phyloP scores from a whole-genome alignment of 768 basidiomycete genomes.

The Antrodiella citrinella region DNA sequence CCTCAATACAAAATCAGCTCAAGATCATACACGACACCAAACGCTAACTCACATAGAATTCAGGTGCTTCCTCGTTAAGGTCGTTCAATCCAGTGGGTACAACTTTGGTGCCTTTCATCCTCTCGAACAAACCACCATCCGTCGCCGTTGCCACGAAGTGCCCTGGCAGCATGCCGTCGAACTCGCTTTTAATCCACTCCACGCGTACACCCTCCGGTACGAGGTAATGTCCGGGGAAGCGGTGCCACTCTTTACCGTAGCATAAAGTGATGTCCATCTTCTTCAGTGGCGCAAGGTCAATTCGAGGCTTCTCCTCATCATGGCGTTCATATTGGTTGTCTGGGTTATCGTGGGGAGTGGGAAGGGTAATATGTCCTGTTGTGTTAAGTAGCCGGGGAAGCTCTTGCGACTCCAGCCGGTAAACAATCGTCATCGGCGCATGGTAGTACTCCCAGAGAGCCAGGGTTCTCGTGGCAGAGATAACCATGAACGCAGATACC shows the following conservation, averaged over 20 bases:
- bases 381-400: constrained; percentile 75
- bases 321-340: too few species aligned
- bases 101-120: constrained; percentile 51
- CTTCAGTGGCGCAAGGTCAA: constrained; percentile 63
- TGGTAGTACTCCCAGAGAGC: constrained; percentile 89
- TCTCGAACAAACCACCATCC: constrained; percentile 35
- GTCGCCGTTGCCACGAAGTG: constrained; percentile 54
- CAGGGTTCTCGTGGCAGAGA: constrained; percentile 74
- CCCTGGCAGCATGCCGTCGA: constrained; percentile 80
- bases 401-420: constrained; percentile 67
- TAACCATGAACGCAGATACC: constrained; percentile 50
- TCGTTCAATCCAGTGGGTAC: constrained; percentile 75
- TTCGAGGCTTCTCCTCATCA: constrained; percentile 34
- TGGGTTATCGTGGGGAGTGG: constrained; percentile 27
- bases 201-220: constrained; percentile 77
- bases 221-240: constrained; percentile 87
- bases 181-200: constrained; percentile 89
- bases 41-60: constrained; percentile 60
- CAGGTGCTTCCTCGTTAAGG: constrained; percentile 69
- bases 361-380: constrained; percentile 52
- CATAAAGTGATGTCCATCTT: constrained; percentile 73
- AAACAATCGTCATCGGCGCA: constrained; percentile 68
- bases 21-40: neutral
- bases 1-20: constrained; percentile 33
- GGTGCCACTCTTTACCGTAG: constrained; percentile 92